Evolutionary conservation across 495 filamentous ascomycete genomes (phyloP).

Genomic region (Astrothelium subdiscretum): DNA sequence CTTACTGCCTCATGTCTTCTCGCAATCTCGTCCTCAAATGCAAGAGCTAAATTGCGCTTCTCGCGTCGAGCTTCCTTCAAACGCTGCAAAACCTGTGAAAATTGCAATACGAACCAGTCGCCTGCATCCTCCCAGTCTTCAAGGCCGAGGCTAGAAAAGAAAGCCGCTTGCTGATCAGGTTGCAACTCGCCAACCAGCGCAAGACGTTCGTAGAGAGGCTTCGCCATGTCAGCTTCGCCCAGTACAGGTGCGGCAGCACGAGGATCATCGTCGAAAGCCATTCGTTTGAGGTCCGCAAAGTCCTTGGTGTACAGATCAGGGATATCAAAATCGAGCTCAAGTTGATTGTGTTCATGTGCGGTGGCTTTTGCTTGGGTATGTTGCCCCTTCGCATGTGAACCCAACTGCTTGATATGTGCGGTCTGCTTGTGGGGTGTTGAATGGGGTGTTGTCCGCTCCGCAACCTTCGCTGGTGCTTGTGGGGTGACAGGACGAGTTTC

Average conservation of each 20-base stretch:
- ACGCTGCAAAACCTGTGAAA: slow-evolving; percentile 48
- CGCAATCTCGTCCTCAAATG: slow-evolving; percentile 59
- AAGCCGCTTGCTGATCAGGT: slow-evolving; percentile 41
- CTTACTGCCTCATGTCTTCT: slow-evolving; percentile 41
- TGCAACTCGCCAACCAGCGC: slow-evolving; percentile 23
- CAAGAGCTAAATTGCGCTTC: slow-evolving; percentile 50
- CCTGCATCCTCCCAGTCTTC: slow-evolving; percentile 75
- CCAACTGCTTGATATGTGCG: neutral
- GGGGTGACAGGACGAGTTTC: neutral
- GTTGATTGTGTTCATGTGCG: neutral
- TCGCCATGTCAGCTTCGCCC: slow-evolving; percentile 19
- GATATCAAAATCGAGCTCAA: slow-evolving; percentile 9
- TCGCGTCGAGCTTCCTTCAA: slow-evolving; percentile 52
- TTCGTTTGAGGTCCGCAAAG: slow-evolving; percentile 39
- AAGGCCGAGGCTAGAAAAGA: slow-evolving; percentile 52
- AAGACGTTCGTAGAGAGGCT: slow-evolving; percentile 19
- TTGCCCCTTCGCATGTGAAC: neutral
- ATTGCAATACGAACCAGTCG: slow-evolving; percentile 65
- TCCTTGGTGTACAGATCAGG: slow-evolving; percentile 6
- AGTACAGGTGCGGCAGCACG: slow-evolving; percentile 9
- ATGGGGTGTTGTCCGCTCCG: neutral
- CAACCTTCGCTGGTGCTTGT: neutral
- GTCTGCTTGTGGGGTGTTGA: neutral
- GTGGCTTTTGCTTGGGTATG: neutral
- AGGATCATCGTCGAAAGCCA: slow-evolving; percentile 46